A percentile compares a stretch with the other conserved stretches of the same genome.
Evolutionary conservation across 805 yeast species (phyloP).

Genomic region (Pichia eremophila): DNA sequence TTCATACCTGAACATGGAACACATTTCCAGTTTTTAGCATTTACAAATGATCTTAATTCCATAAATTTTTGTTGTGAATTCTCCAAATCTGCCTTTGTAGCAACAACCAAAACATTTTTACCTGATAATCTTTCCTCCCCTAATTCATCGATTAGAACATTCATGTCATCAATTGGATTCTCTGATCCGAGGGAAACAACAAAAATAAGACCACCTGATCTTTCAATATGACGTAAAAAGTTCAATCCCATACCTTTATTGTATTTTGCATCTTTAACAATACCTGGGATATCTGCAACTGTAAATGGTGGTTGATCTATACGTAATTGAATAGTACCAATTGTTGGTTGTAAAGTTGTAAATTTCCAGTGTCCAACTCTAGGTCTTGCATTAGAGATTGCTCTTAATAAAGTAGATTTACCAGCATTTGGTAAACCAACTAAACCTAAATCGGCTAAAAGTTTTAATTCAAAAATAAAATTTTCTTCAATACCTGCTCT

Average conservation of each 20-base stretch:
- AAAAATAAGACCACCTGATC: conserved; percentile 84
- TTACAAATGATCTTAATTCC: conserved; percentile 36
- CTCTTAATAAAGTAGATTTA: conserved; percentile 77
- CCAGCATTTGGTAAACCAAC: conserved; percentile 98
- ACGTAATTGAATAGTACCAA: conserved; percentile 73
- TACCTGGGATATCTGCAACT: conserved; percentile 97
- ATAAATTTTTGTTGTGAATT: conserved; percentile 40
- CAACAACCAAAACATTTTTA: conserved; percentile 67
- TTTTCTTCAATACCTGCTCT: conserved; percentile 55
- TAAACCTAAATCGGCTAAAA: conserved; percentile 86
- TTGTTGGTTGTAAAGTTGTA: conserved; percentile 84
- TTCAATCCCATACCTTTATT: conserved; percentile 92
- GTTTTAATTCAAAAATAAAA: conserved; percentile 75
- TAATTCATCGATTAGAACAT: conserved; percentile 57
- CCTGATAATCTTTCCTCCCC: conserved; percentile 51
- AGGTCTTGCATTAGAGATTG: conserved; percentile 84
- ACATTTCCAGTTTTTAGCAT: conserved; percentile 46
- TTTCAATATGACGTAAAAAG: conserved; percentile 83
- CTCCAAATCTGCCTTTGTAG: conserved; percentile 86
- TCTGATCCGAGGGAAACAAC: conserved; percentile 67
- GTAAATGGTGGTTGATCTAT: conserved; percentile 67
- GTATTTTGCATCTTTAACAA: conserved; percentile 76
- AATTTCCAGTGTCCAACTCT: conserved; percentile 95
- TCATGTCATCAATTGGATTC: conserved; percentile 59
- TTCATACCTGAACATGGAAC: conserved; percentile 80